Evolutionary conservation across 345 rosid genomes (phyloP).

Genomic region (Carallia brachiata): DNA sequence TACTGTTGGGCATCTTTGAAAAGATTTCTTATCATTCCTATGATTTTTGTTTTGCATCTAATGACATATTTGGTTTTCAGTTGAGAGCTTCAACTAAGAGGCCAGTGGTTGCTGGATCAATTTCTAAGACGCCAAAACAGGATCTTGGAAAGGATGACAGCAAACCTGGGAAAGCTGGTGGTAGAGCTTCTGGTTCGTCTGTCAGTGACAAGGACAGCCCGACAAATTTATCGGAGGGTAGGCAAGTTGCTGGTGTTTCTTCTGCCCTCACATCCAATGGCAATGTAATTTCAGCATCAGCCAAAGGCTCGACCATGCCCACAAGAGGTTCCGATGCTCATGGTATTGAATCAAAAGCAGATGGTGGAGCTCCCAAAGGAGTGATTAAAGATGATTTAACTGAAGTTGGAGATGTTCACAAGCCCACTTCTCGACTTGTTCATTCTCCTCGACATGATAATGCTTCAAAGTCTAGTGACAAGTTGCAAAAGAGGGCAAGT

Average conservation of each 20-base stretch:
- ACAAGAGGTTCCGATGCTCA: constrained; percentile 40
- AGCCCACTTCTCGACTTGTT: constrained; percentile 52
- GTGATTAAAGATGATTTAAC: constrained; percentile 57
- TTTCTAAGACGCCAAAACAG: constrained; percentile 55
- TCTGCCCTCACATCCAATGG: constrained; percentile 54
- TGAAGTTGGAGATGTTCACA: constrained; percentile 54
- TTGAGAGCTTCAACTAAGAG: constrained; percentile 58
- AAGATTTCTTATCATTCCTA: not conserved
- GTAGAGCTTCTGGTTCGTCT: constrained; percentile 45
- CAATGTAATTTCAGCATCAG: constrained; percentile 39
- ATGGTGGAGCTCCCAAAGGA: constrained; percentile 46
- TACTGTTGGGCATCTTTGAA: not conserved
- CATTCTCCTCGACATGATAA: constrained; percentile 80
- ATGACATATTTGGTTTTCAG: constrained; percentile 39
- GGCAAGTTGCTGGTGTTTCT: constrained; percentile 59
- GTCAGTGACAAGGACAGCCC: constrained; percentile 51
- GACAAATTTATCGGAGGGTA: constrained; percentile 49
- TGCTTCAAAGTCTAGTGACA: constrained; percentile 66
- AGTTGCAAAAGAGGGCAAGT: constrained; percentile 75
- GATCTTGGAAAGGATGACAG: too few relatives aligned
- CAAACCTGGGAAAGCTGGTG: constrained; percentile 60
- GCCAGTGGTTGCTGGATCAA: constrained; percentile 42
- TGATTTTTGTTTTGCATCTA: not conserved
- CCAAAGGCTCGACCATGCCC: constrained; percentile 47
- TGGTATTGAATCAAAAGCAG: constrained; percentile 41